Evolutionary conservation across 2,329 filamentous ascomycete species (phyloP).

Genomic region (Pseudogymnoascus sp.): DNA sequence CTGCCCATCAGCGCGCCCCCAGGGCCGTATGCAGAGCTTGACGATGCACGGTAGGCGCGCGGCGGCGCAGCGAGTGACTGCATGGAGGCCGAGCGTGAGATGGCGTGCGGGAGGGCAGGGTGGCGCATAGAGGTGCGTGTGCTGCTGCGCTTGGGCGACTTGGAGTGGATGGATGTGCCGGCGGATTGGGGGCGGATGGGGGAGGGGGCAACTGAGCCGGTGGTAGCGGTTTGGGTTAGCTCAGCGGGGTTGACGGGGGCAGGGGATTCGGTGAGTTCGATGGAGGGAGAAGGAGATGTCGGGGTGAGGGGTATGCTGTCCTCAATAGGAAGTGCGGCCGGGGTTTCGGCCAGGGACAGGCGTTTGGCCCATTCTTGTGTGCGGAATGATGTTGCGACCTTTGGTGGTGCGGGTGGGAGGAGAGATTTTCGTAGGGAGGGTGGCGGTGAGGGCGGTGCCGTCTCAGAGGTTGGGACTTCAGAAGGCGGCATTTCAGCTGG

Average conservation of each 20-base stretch:
- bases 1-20: not conserved
- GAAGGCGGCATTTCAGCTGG: not conserved
- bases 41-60: not conserved
- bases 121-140: conserved; percentile 3
- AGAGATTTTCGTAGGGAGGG: conserved; percentile 48
- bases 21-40: not conserved
- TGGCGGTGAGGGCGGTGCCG: conserved; percentile 34
- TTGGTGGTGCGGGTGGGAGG: conserved; percentile 64
- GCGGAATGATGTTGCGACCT: conserved; percentile 71
- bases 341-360: conserved; percentile 65
- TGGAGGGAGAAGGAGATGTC: conserved; percentile 12
- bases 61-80: not conserved
- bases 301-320: conserved; percentile 1
- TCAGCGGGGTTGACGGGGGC: conserved; percentile 16
- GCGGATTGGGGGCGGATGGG: not conserved
- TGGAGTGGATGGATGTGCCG: not conserved
- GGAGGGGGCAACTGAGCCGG: conserved; percentile 37
- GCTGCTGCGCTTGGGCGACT: not conserved
- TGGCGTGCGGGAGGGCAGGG: not conserved
- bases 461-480: conserved; percentile 24
- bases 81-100: not conserved
- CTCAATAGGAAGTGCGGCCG: conserved; percentile 26
- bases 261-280: conserved; percentile 20
- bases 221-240: conserved; percentile 27
- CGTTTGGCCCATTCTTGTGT: conserved; percentile 98